Evolutionary conservation across 805 yeast genomes (phyloP), one percentile per base, ranked within the genome.

Genomic region (Pichia rugopelliculosa): DNA sequence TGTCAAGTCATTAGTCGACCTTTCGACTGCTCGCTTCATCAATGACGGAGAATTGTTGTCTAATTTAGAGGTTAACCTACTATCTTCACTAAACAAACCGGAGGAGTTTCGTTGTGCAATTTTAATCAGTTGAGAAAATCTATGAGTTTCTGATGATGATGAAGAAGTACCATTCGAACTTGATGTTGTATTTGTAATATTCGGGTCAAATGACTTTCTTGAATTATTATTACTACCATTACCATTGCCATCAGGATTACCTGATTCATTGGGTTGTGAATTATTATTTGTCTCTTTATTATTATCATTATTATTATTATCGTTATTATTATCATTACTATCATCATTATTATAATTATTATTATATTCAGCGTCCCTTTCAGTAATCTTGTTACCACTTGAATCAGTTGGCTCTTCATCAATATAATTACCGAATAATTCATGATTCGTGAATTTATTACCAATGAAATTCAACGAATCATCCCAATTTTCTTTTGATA

Each of bases 401-500:
- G 33, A n/a, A 27, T 27, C 33, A 13, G 33, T 27, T 36, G 39
- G 39, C 8, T 36, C 39, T 18, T 36, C 39, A 36, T 36, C 41
- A 24, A 20, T 22, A 6, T 17, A 24, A n/a, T 10, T 22, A n/a
- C 41, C 15, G 12, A 44, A 44, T 13, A 26, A 20, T 21, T 25
- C 17, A 27, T 10, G 13, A 10, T 9, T 41, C 21, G 11, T 39
- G 11, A 33, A 4, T 15, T 33, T 24, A 6, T 24, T 18, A 21
- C 36, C 41, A 25, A 42, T 33, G 36, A 47, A 47, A 26, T 47
- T 33, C 6, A 43, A 23, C 4, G 49, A 46, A 30, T 46, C 49
- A 12, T 41, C 49, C 33, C 33, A 27, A 13, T 7, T 27, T 12
- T 27, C 33, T 15, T 27, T 27, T 15, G 15, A 27, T 13, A 8